Evolutionary conservation across 192 early-diverging fungal species (phyloP).

Genomic region (Podila clonocystis): DNA sequence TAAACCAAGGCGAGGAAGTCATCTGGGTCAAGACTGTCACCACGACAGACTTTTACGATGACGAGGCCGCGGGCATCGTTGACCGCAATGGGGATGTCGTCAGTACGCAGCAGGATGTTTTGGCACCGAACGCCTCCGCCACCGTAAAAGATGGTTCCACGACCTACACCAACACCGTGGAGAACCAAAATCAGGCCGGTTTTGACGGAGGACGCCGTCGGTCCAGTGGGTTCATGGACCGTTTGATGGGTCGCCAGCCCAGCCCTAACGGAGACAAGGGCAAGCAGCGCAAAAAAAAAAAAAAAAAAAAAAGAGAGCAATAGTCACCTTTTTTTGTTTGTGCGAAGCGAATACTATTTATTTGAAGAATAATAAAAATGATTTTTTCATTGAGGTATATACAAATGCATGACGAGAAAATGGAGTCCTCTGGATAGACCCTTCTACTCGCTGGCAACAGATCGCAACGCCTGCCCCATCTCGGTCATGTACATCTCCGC

Average conservation of each 20-base stretch:
- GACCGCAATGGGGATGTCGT: neutral
- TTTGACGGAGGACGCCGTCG: neutral
- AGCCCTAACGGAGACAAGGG: constrained; percentile 18
- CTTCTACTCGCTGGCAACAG: neutral
- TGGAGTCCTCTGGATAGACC: too few relatives aligned
- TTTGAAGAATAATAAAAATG: neutral
- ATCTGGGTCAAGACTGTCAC: constrained; percentile 44
- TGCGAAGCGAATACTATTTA: neutral
- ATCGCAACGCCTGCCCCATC: constrained; percentile 20
- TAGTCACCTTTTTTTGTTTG: too few relatives aligned
- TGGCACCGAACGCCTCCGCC: neutral
- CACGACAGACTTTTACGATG: constrained; percentile 17
- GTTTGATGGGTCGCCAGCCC: constrained; percentile 8
- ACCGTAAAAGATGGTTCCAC: neutral
- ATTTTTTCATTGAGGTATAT: too few relatives aligned
- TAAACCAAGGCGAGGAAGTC: constrained; percentile 26
- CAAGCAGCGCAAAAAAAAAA: constrained; percentile 10
- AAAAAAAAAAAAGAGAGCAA: neutral
- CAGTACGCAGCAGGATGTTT: neutral
- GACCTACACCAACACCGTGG: neutral
- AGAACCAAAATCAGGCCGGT: neutral
- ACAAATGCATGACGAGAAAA: too few relatives aligned
- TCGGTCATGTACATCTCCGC: constrained; percentile 22
- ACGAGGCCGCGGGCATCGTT: neutral
- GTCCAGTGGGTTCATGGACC: constrained; percentile 8